phyloP scores from a whole-genome alignment of 192 early-diverging fungal genomes.

The Geranomyces variabilis region DNA sequence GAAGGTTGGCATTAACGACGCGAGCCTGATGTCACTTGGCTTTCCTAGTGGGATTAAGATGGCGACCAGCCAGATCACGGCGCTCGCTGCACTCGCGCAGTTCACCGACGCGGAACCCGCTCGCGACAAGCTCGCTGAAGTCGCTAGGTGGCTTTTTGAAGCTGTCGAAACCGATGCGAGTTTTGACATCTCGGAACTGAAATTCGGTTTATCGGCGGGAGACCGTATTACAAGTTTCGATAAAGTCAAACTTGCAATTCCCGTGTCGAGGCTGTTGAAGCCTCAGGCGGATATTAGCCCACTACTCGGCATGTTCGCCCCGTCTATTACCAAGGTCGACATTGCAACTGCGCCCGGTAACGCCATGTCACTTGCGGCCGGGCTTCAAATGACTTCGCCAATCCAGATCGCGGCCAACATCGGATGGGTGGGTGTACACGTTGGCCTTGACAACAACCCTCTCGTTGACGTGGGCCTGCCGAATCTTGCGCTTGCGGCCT shows the following conservation, averaged over 20 bases:
- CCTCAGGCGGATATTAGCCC: not conserved
- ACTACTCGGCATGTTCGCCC: not conserved
- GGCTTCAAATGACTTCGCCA: slow-evolving; percentile 3
- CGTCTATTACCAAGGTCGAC: not conserved
- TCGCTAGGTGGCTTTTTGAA: slow-evolving; percentile 2
- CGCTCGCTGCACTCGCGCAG: not conserved
- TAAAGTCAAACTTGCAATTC: not conserved
- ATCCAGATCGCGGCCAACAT: slow-evolving; percentile 12
- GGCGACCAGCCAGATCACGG: not conserved
- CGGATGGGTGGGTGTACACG: slow-evolving; percentile 25
- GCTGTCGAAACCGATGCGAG: not conserved
- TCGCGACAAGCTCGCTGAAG: not conserved
- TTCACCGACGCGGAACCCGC: not conserved
- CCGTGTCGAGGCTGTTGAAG: not conserved
- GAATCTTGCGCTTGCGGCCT: not conserved
- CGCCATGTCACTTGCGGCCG: slow-evolving; percentile 1
- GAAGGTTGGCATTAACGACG: not conserved
- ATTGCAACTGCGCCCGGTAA: not conserved
- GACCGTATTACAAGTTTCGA: slow-evolving; percentile 15
- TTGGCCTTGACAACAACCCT: slow-evolving; percentile 11
- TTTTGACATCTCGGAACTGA: not conserved
- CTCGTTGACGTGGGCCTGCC: slow-evolving; percentile 16
- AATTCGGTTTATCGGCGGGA: not conserved
- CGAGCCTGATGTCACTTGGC: not conserved
- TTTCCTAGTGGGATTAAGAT: not conserved